Percentiles rank a stretch among this genome's conserved stretches.
Conservation (phyloP, 2,329 filamentous ascomycete genomes). For the Calycina herbarum region DNA sequence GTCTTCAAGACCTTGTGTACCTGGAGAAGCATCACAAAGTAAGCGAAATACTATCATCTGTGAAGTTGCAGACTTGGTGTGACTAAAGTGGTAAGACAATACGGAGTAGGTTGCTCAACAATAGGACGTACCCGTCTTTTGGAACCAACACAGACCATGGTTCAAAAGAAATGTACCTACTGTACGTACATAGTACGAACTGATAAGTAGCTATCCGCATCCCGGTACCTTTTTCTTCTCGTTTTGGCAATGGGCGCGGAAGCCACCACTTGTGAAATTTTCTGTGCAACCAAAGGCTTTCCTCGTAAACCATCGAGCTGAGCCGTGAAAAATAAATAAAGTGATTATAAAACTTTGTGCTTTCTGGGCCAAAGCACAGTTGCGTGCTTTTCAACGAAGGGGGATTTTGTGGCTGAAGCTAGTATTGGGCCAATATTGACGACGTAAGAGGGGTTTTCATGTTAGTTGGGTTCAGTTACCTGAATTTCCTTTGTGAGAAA, state of each 20-base stretch:
- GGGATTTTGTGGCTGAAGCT: neutral
- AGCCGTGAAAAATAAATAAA: neutral
- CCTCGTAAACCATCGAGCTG: neutral
- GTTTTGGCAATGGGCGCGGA: neutral
- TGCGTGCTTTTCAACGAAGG: neutral
- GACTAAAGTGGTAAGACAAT: neutral
- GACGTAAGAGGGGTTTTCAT: neutral
- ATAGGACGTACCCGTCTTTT: conserved; percentile 4
- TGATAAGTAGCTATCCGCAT: neutral
- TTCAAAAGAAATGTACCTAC: neutral
- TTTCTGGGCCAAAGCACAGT: no score
- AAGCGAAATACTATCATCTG: neutral
- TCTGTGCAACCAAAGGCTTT: neutral
- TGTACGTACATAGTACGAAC: neutral
- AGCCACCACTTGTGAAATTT: neutral
- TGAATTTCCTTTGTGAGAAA: neutral
- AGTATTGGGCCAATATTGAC: conserved; percentile 4
- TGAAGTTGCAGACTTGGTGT: neutral
- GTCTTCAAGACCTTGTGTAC: neutral
- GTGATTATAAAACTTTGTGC: no score
- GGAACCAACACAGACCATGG: conserved; percentile 6
- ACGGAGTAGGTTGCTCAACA: neutral
- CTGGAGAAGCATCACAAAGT: neutral
- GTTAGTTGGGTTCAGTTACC: neutral
- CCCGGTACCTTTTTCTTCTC: neutral